Evolutionary conservation across 768 basidiomycete species (phyloP).

Genomic region (Cantharellus anzutake): DNA sequence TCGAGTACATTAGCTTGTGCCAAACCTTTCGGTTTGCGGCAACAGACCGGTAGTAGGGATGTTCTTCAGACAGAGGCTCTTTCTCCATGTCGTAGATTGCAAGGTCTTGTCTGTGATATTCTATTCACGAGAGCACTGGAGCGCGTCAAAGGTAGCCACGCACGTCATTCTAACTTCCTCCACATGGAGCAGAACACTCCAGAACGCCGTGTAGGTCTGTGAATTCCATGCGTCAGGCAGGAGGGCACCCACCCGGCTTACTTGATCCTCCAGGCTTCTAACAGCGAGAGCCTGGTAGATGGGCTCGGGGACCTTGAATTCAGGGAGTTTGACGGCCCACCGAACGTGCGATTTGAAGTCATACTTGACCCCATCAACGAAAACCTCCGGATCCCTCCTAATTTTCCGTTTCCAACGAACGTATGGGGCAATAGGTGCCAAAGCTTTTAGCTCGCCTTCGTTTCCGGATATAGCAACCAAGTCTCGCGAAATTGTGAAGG

Average conservation of each 20-base stretch:
- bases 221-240: conserved; percentile 11
- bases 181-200: conserved; percentile 27
- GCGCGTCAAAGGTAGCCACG: not conserved
- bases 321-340: not conserved
- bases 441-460: conserved; percentile 23
- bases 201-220: conserved; percentile 24
- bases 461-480: conserved; percentile 4
- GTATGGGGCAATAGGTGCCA: conserved; percentile 30
- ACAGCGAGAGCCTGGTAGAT: not conserved
- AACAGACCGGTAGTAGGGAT: not conserved
- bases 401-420: conserved; percentile 16
- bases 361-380: conserved; percentile 14
- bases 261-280: not conserved
- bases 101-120: conserved; percentile 10
- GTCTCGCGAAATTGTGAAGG: conserved; percentile 3
- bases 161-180: conserved; percentile 20
- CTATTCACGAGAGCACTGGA: not conserved
- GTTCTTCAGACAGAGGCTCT: conserved; percentile 4
- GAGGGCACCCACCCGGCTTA: not conserved
- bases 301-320: not conserved
- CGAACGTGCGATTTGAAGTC: conserved; percentile 18
- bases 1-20: not conserved
- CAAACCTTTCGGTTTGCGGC: not conserved
- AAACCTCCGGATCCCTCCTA: not conserved
- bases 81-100: conserved; percentile 19